Percentiles rank a stretch among this genome's conserved stretches.
Conservation (phyloP, 495 filamentous ascomycete genomes). For the Penicillium longicatenatum region DNA sequence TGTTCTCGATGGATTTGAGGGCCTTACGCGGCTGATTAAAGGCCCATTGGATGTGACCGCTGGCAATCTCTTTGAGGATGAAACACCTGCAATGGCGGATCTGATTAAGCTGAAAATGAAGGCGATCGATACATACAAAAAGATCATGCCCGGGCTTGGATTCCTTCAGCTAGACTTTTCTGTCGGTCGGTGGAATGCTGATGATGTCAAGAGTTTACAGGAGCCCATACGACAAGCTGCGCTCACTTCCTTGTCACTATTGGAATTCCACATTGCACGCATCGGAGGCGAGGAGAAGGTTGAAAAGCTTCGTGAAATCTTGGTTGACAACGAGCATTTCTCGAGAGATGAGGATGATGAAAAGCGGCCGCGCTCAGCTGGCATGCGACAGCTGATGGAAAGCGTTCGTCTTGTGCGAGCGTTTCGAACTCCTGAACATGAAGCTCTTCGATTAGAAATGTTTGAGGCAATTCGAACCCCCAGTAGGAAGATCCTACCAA, state of each 20-base stretch:
- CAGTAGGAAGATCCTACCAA: conserved; percentile 24
- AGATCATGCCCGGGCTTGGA: conserved; percentile 25
- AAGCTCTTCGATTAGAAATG: conserved; percentile 26
- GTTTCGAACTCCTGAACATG: conserved; percentile 27
- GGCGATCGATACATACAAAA: conserved; percentile 21
- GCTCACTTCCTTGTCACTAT: conserved; percentile 18
- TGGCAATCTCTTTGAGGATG: conserved; percentile 16
- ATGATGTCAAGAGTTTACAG: conserved; percentile 33
- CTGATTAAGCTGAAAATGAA: conserved; percentile 23
- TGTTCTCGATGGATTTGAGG: conserved; percentile 38
- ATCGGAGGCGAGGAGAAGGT: conserved; percentile 24
- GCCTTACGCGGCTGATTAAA: conserved; percentile 32
- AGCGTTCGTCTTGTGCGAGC: conserved; percentile 26
- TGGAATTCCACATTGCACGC: conserved; percentile 32
- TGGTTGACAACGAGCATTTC: not conserved
- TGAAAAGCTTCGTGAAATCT: conserved; percentile 23
- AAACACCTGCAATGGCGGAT: conserved; percentile 15
- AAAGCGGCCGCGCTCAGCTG: conserved; percentile 22
- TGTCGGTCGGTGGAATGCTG: conserved; percentile 31
- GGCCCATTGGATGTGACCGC: conserved; percentile 30
- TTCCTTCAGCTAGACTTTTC: conserved; percentile 36
- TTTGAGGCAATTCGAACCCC: conserved; percentile 27
- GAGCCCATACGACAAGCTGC: conserved; percentile 27
- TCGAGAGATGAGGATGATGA: conserved; percentile 4
- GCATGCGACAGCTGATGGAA: conserved; percentile 31